A percentile compares a stretch with the other conserved stretches of the same genome.
phyloP scores from a whole-genome alignment of 331 rosid species.

The Prunus yedoensis region DNA sequence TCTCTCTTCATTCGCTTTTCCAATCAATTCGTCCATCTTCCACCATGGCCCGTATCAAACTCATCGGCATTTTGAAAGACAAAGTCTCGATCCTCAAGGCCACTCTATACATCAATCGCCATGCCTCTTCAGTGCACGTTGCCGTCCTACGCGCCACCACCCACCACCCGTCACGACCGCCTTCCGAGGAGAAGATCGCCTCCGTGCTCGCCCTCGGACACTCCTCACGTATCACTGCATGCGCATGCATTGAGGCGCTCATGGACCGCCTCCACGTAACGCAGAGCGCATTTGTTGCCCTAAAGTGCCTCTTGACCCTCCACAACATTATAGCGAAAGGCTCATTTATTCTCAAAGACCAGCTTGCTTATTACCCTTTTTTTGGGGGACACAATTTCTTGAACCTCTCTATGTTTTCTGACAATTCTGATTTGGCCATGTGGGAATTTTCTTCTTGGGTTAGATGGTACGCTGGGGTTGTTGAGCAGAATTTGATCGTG shows the following conservation, averaged over 20 bases:
- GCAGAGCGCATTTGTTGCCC: constrained; percentile 57
- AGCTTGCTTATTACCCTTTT: constrained; percentile 46
- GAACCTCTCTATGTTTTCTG: constrained; percentile 59
- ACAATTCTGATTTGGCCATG: constrained; percentile 43
- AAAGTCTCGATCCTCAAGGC: constrained; percentile 62
- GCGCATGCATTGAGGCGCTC: constrained; percentile 54
- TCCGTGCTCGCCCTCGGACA: constrained; percentile 46
- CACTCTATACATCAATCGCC: constrained; percentile 44
- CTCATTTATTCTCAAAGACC: constrained; percentile 51
- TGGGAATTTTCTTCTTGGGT: constrained; percentile 66
- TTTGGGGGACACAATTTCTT: constrained; percentile 69
- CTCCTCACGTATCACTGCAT: constrained; percentile 36
- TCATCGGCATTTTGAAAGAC: constrained; percentile 60
- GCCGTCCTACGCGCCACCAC: constrained; percentile 79
- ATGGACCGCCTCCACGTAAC: constrained; percentile 74
- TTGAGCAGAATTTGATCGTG: constrained; percentile 54
- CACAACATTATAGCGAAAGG: constrained; percentile 53
- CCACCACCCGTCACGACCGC: constrained; percentile 46
- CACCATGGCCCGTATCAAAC: constrained; percentile 44
- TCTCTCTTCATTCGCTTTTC: not conserved
- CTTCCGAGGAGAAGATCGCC: constrained; percentile 46
- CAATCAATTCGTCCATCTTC: not conserved
- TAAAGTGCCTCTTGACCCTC: constrained; percentile 70
- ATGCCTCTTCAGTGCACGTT: constrained; percentile 38
- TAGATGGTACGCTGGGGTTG: constrained; percentile 62